These are phyloP conservation scores for Claviceps pazoutovae DNA, from an alignment of 2,329 filamentous ascomycete genomes.

Conservation along the genomic window DNA sequence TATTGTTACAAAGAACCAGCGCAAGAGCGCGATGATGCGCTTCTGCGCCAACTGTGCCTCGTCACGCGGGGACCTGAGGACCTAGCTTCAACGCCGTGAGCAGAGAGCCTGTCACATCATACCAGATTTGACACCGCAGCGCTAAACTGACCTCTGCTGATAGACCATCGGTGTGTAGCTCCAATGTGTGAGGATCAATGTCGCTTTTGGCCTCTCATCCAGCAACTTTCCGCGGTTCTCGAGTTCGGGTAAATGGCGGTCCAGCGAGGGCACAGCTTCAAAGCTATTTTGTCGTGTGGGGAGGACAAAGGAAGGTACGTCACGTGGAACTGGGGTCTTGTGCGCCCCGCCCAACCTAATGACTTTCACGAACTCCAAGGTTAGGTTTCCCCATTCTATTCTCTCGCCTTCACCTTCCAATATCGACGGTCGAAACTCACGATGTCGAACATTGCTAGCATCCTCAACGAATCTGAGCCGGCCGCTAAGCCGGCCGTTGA, in stretches of 20 bases:
- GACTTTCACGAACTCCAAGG: neutral
- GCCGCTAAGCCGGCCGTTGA: neutral
- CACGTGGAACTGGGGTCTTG: neutral
- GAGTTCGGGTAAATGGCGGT: neutral
- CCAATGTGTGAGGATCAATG: neutral
- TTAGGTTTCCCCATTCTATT: neutral
- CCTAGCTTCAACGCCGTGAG: neutral
- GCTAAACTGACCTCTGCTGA: neutral
- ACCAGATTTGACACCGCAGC: neutral
- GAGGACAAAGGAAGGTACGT: neutral
- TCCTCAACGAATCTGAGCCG: conserved; percentile 1
- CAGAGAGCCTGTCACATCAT: neutral
- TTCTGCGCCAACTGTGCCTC: neutral
- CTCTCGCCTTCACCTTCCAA: neutral
- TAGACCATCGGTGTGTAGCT: neutral
- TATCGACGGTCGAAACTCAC: neutral
- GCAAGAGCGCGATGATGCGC: neutral
- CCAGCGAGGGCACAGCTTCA: too few relatives aligned
- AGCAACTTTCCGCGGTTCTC: neutral
- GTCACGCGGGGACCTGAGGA: too few relatives aligned
- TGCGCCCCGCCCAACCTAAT: neutral
- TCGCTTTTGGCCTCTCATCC: neutral
- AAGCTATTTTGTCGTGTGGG: too few relatives aligned
- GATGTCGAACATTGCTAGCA: conserved; percentile 8
- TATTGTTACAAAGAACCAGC: neutral